Evolutionary conservation across 352 stramenopile genomes (phyloP).

Genomic region (Phytophthora idaei): DNA sequence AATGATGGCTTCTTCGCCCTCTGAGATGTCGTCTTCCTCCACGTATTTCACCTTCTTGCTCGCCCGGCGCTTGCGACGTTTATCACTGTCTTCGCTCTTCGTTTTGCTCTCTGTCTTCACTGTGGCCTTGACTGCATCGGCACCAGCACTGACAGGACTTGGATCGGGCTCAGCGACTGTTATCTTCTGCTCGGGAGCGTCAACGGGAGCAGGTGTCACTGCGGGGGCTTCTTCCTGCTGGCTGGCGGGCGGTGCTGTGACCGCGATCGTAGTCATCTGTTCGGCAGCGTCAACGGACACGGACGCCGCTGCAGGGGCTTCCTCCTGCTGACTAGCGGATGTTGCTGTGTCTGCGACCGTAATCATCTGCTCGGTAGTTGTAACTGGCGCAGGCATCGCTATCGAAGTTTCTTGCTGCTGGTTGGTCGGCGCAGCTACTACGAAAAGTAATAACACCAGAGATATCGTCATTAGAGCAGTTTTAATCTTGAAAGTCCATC

Average conservation of each 20-base stretch:
- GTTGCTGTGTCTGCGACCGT: neutral
- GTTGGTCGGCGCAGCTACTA: slow-evolving; percentile 3
- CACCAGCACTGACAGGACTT: slow-evolving; percentile 5
- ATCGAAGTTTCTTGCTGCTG: neutral
- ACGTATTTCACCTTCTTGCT: slow-evolving; percentile 79
- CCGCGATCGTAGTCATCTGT: neutral
- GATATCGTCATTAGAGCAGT: neutral
- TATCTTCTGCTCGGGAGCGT: neutral
- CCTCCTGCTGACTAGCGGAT: neutral
- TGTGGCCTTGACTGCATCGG: neutral
- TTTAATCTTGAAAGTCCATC: slow-evolving; percentile 1
- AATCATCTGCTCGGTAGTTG: neutral
- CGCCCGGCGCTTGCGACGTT: slow-evolving; percentile 48
- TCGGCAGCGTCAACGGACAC: neutral
- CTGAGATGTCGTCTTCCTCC: slow-evolving; percentile 71
- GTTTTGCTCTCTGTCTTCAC: slow-evolving; percentile 10
- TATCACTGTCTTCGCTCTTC: slow-evolving; percentile 23
- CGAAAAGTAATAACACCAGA: neutral
- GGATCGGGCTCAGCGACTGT: slow-evolving; percentile 13
- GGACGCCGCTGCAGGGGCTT: neutral
- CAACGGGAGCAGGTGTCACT: neutral
- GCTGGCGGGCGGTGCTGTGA: neutral
- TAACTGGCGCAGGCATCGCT: neutral
- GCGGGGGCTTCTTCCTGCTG: slow-evolving; percentile 3
- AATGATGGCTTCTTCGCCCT: slow-evolving; percentile 60